Percentiles rank a stretch among this genome's conserved stretches.
phyloP scores from a whole-genome alignment of 2,329 filamentous ascomycete genomes.

The Blumeriella jaapii region DNA sequence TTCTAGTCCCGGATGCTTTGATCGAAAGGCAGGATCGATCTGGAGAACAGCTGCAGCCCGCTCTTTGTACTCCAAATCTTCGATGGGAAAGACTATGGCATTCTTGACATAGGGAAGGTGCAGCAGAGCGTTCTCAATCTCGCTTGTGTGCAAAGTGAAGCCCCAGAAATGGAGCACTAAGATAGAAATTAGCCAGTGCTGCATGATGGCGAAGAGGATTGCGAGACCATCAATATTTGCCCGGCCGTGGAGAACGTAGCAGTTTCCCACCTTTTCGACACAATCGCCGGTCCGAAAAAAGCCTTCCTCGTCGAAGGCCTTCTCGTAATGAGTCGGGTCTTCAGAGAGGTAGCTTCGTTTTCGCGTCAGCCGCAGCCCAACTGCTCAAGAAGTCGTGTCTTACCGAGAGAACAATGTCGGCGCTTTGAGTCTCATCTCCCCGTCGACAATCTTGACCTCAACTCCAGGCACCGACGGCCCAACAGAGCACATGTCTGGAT shows the following conservation, averaged over 20 bases:
- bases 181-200: slow-evolving; percentile 5
- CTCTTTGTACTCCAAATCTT: slow-evolving; percentile 12
- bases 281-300: slow-evolving; percentile 20
- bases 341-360: slow-evolving; percentile 13
- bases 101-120: slow-evolving; percentile 12
- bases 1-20: slow-evolving; percentile 7
- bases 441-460: slow-evolving; percentile 16
- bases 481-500: slow-evolving; percentile 14
- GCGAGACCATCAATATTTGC: slow-evolving; percentile 15
- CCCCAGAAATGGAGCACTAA: slow-evolving; percentile 18
- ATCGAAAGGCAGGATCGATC: slow-evolving; percentile 7
- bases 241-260: slow-evolving; percentile 14
- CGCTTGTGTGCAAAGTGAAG: slow-evolving; percentile 15
- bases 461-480: slow-evolving; percentile 14
- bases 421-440: slow-evolving; percentile 15
- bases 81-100: slow-evolving; percentile 11
- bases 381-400: slow-evolving; percentile 3
- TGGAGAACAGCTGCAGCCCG: slow-evolving; percentile 14
- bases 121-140: slow-evolving; percentile 14
- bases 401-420: slow-evolving; percentile 18
- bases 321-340: slow-evolving; percentile 12
- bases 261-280: slow-evolving; percentile 13
- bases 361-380: background rate
- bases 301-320: slow-evolving; percentile 17
- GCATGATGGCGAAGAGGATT: background rate